Conservation (phyloP, 169 alveolate species). For the Plasmodium cynomolgi region DNA sequence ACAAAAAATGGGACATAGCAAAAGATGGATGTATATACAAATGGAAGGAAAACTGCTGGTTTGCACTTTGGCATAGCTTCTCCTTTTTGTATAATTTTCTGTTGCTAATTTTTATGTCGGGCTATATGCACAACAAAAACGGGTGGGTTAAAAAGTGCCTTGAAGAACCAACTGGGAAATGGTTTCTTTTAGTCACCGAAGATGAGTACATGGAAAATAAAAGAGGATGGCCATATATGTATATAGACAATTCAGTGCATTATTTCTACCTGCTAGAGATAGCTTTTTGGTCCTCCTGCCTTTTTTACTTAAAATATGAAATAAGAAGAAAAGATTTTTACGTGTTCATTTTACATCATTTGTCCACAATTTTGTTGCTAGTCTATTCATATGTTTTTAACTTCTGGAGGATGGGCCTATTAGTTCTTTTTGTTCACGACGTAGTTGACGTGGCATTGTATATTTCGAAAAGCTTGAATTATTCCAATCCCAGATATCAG, state of each 20-base stretch:
- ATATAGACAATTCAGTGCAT: slow-evolving; percentile 38
- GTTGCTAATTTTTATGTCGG: slow-evolving; percentile 56
- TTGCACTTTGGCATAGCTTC: slow-evolving; percentile 67
- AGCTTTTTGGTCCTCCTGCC: slow-evolving; percentile 69
- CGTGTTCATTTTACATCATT: slow-evolving; percentile 49
- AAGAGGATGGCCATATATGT: slow-evolving; percentile 77
- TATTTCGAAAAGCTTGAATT: slow-evolving; percentile 75
- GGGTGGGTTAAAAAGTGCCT: slow-evolving; percentile 72
- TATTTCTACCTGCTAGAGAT: slow-evolving; percentile 52
- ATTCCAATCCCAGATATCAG: slow-evolving; percentile 31
- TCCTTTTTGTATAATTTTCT: slow-evolving; percentile 41
- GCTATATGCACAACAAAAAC: slow-evolving; percentile 29
- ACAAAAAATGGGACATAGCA: slow-evolving; percentile 43
- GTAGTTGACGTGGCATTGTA: slow-evolving; percentile 83
- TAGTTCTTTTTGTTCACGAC: slow-evolving; percentile 80
- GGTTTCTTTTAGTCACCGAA: slow-evolving; percentile 73
- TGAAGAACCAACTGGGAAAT: slow-evolving; percentile 67
- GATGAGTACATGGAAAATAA: slow-evolving; percentile 72
- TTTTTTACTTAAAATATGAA: slow-evolving; percentile 72
- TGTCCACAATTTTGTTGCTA: slow-evolving; percentile 41
- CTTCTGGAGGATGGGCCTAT: slow-evolving; percentile 70
- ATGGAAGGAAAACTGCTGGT: slow-evolving; percentile 76
- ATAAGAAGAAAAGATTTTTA: slow-evolving; percentile 73
- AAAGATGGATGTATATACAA: slow-evolving; percentile 51
- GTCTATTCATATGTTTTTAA: slow-evolving; percentile 35